These are phyloP conservation scores for Dactylonectria macrodidyma DNA, from an alignment of 2,329 filamentous ascomycete genomes.

Conservation along the genomic window DNA sequence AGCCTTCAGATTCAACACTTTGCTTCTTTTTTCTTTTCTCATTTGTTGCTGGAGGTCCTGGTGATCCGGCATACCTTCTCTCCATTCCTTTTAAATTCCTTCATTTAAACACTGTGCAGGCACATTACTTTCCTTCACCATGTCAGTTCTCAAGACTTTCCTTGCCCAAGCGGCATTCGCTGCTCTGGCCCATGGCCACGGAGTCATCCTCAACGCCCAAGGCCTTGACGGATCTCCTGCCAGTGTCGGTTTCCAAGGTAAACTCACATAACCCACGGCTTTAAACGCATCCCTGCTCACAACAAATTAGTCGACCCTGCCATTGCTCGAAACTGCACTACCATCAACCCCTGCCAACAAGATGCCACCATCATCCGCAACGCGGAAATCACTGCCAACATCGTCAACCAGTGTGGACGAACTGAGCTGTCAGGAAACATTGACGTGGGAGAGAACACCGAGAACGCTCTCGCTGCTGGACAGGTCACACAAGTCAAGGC, in stretches of 20 bases:
- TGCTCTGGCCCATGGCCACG: slow-evolving; percentile 53
- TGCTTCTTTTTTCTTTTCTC: slow-evolving; percentile 29
- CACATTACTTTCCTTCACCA: slow-evolving; percentile 36
- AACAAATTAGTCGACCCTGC: slow-evolving; percentile 60
- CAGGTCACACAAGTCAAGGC: slow-evolving; percentile 65
- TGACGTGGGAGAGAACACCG: slow-evolving; percentile 70
- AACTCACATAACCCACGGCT: accelerated
- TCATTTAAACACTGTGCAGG: slow-evolving; percentile 39
- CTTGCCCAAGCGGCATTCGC: slow-evolving; percentile 36
- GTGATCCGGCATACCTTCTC: slow-evolving; percentile 41
- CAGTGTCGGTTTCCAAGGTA: slow-evolving; percentile 66
- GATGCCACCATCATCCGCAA: slow-evolving; percentile 76
- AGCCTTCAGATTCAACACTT: slow-evolving; percentile 37
- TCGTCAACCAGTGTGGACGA: slow-evolving; percentile 74
- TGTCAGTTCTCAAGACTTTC: slow-evolving; percentile 37
- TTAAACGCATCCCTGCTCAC: slow-evolving; percentile 3
- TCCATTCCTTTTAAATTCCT: slow-evolving; percentile 25
- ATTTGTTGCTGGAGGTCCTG: slow-evolving; percentile 40
- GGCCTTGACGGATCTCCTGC: slow-evolving; percentile 62
- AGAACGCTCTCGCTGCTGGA: slow-evolving; percentile 62
- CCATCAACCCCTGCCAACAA: slow-evolving; percentile 76
- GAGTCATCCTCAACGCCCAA: slow-evolving; percentile 63
- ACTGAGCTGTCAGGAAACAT: slow-evolving; percentile 74
- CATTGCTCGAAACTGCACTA: slow-evolving; percentile 74
- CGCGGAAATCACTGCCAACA: slow-evolving; percentile 65